Evolutionary conservation across 768 basidiomycete species (phyloP).

Genomic region (Lentinula lateritia): DNA sequence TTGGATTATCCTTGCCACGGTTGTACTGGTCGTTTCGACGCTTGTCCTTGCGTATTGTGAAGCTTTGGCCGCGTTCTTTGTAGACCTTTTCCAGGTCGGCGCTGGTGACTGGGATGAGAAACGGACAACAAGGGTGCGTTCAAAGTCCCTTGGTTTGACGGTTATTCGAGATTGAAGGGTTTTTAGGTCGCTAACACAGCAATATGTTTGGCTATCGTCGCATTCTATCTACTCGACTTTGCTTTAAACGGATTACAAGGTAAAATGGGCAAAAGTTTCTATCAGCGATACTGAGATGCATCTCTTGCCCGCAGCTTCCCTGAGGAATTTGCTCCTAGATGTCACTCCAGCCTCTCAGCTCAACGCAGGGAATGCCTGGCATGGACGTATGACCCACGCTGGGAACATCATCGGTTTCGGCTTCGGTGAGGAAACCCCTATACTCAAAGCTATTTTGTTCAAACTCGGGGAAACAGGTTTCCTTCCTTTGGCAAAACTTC

Average conservation of each 20-base stretch:
- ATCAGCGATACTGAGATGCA: neutral
- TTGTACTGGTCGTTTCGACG: constrained; percentile 73
- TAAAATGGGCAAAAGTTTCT: neutral
- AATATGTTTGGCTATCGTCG: constrained; percentile 80
- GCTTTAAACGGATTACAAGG: constrained; percentile 89
- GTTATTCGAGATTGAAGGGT: neutral
- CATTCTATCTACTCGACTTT: constrained; percentile 94
- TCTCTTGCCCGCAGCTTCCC: constrained; percentile 43
- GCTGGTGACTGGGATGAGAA: constrained; percentile 86
- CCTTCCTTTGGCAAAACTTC: constrained; percentile 77
- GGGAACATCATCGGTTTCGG: constrained; percentile 95
- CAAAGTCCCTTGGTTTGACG: neutral
- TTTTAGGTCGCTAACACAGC: constrained; percentile 60
- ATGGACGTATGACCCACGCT: constrained; percentile 93
- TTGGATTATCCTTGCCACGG: constrained; percentile 89
- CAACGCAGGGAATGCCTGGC: constrained; percentile 96
- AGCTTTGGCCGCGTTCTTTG: constrained; percentile 63
- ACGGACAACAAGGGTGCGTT: constrained; percentile 51
- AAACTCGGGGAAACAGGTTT: constrained; percentile 50
- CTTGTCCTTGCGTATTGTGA: constrained; percentile 80
- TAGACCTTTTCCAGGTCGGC: constrained; percentile 71
- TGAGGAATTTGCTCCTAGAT: constrained; percentile 92
- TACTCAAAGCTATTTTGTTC: constrained; percentile 3
- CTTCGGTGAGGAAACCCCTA: constrained; percentile 51
- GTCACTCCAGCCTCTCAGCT: constrained; percentile 85